Base-by-base conservation (phyloP, 1,284 basidiomycete species). In the Trametes hirsuta region DNA sequence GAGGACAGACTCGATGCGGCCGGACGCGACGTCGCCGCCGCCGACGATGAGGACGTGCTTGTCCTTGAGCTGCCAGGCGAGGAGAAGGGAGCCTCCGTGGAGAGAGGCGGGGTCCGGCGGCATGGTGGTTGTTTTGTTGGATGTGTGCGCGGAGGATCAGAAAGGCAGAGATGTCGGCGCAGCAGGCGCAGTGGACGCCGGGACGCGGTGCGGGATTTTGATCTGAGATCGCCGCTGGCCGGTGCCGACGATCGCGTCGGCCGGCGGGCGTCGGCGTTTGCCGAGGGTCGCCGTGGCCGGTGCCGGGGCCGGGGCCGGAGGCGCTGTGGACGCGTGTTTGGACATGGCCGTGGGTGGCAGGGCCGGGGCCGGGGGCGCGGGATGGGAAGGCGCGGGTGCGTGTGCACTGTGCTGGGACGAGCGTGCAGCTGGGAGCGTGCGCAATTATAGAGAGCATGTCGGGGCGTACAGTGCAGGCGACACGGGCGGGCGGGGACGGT, bases 1-100 rank as follows among this genome's bases (percentile, higher is more conserved):
- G 68, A 93, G 82, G 68, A 91, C 82, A 57, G 87, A 87, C 65
- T 88, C 83, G 62, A 94, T 82, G 62, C 93, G 86, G 54, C 90
- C 86, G 2, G 87, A 90, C 39, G 90, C 94, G 47, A 97, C 89
- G 64, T 90, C 86, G 46, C 94, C 95, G n/a, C 94, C 94, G 55
- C 97, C 93, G 63, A 97, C 84, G 68, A 96, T 84, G 67, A 97
- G 86, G 21, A 96, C 93, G 47, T 80, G 80, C 71, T 89, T 93
- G 65, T 82, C 78, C 66, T 89, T 91, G 73, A 97, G 86, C 74
- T 94, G 89, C 86, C 93, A 94, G 30, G 97, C 95, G 61, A 95
- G 77, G 46, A 94, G 79, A 50, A 98, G 83, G 6, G 94, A 93
- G 6, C 85, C 87, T 35, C 88, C 85, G 30, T 66, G 59, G 62